Percentiles rank a stretch among this genome's conserved stretches.
Evolutionary conservation across 2,329 filamentous ascomycete genomes (phyloP).

Genomic region (Ophiostoma triangulosporum): DNA sequence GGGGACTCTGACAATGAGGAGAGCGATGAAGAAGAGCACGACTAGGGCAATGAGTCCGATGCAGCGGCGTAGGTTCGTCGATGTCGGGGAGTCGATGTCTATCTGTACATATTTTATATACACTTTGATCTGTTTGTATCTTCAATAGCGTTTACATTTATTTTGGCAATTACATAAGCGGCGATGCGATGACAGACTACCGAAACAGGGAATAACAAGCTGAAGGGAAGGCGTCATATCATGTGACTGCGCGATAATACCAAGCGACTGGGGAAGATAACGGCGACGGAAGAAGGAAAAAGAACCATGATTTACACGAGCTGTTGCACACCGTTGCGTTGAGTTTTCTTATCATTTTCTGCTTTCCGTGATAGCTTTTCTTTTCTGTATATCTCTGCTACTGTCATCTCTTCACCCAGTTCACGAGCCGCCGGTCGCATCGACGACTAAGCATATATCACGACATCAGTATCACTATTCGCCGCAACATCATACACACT

Average conservation of each 20-base stretch:
- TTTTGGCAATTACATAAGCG: neutral
- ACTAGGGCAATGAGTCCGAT: constrained; percentile 7
- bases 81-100: neutral
- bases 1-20: constrained; percentile 23
- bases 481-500: neutral
- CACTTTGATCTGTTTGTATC: neutral
- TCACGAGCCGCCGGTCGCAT: too few species aligned
- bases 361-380: too few species aligned
- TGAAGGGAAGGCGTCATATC: constrained; percentile 1
- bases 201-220: neutral
- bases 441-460: too few species aligned
- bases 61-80: neutral
- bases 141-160: neutral
- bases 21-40: constrained; percentile 23
- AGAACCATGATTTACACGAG: too few species aligned
- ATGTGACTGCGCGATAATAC: constrained; percentile 1
- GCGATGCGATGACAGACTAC: neutral
- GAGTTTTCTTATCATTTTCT: too few species aligned
- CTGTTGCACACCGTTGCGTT: too few species aligned
- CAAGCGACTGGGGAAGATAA: neutral
- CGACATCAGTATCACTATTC: neutral
- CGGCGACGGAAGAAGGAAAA: neutral
- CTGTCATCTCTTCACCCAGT: too few species aligned
- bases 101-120: neutral
- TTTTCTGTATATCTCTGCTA: too few species aligned